A percentile compares a stretch with the other conserved stretches of the same genome.
Evolutionary conservation across 176 grass and related monocot species (phyloP).

Genomic region (Chloris gayana): DNA sequence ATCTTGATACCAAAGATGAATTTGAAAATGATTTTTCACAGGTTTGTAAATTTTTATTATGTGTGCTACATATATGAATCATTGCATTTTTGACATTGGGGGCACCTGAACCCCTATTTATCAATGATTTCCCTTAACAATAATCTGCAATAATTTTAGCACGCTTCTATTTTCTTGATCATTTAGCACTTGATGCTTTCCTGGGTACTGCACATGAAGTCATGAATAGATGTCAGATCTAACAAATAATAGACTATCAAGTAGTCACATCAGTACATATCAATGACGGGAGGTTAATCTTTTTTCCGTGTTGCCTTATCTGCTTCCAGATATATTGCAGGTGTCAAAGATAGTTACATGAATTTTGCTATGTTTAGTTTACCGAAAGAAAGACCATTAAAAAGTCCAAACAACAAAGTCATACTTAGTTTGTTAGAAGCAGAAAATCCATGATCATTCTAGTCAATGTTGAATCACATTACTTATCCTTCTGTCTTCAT

Average conservation of each 20-base stretch:
- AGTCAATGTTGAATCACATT: not conserved
- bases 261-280: too few relatives aligned
- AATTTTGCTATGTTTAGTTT: not conserved
- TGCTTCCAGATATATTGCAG: not conserved
- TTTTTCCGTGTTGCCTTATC: not conserved
- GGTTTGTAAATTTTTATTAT: not conserved
- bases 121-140: not conserved
- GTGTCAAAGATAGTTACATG: not conserved
- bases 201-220: not conserved
- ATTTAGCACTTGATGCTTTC: not conserved
- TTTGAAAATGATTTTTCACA: not conserved
- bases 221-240: not conserved
- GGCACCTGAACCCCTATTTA: not conserved
- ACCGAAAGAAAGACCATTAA: not conserved
- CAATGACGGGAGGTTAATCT: not conserved
- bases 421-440: not conserved
- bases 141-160: not conserved
- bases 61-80: not conserved
- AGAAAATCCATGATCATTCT: not conserved
- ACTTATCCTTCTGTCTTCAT: conserved; percentile 27
- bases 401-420: conserved; percentile 7
- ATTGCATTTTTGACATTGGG: not conserved
- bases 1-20: not conserved
- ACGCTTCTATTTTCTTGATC: not conserved
- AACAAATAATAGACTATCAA: conserved; percentile 9